Conservation (phyloP, 1,284 basidiomycete species). For the Cutaneotrichosporon arboriforme region DNA sequence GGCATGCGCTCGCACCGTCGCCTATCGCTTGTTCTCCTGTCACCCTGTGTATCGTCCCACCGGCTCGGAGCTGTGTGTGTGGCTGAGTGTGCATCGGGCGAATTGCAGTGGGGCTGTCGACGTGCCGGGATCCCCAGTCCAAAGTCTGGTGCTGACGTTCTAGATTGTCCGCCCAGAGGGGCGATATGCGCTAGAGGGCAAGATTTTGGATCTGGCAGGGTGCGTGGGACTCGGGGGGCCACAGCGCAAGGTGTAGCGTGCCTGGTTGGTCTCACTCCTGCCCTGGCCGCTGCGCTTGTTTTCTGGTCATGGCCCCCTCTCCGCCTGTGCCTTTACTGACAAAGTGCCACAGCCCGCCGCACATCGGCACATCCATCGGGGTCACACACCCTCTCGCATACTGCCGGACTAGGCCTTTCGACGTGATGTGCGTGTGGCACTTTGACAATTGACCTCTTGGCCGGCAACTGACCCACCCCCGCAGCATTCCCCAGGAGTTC, state of each 20-base stretch:
- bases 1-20: too few species aligned
- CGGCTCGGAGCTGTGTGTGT: too few species aligned
- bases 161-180: conserved; percentile 20
- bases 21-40: background rate
- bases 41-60: background rate
- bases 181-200: conserved; percentile 15
- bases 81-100: too few species aligned
- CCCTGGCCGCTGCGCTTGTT: conserved; percentile 9
- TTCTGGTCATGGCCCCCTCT: background rate
- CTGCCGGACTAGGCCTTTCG: conserved; percentile 13
- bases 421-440: conserved; percentile 15
- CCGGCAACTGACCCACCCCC: background rate
- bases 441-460: background rate
- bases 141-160: conserved; percentile 1
- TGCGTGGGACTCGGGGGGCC: conserved; percentile 3
- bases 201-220: conserved; percentile 20
- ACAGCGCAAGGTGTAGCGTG: too few species aligned
- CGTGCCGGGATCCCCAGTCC: background rate
- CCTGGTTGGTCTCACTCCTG: background rate
- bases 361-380: conserved; percentile 20
- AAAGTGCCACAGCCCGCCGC: conserved; percentile 12
- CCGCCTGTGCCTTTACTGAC: background rate
- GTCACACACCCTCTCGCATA: conserved; percentile 16
- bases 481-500: conserved; percentile 17
- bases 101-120: too few species aligned